These are phyloP conservation scores for Abrus precatorius DNA, from an alignment of 306 rosid species.

Conservation along the genomic window DNA sequence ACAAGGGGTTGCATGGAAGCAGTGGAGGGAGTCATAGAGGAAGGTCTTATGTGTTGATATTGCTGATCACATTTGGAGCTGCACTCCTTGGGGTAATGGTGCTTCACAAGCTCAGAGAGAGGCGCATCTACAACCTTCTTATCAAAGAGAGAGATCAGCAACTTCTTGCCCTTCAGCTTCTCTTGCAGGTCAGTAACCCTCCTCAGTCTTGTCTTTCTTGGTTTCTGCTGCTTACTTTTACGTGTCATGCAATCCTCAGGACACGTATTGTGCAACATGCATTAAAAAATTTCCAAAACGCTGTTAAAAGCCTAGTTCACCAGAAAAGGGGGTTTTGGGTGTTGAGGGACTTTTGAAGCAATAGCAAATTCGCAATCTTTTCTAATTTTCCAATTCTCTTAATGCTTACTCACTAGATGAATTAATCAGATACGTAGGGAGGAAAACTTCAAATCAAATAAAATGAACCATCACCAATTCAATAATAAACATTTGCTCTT, in stretches of 20 bases:
- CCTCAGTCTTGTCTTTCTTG: conserved; percentile 7
- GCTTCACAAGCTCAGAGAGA: conserved; percentile 84
- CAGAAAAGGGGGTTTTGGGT: not conserved
- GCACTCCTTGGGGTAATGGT: conserved; percentile 87
- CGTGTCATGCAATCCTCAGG: conserved; percentile 38
- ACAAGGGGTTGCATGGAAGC: conserved; percentile 58
- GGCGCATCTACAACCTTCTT: conserved; percentile 77
- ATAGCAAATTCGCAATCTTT: not conserved
- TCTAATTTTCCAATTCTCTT: not conserved
- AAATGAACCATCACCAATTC: not conserved
- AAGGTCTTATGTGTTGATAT: conserved; percentile 61
- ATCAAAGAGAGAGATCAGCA: conserved; percentile 69
- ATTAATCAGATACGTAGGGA: not conserved
- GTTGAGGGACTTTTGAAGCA: not conserved
- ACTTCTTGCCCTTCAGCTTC: conserved; percentile 70
- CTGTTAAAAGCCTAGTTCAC: not conserved
- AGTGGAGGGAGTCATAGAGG: conserved; percentile 59
- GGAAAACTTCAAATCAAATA: not conserved
- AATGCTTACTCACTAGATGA: not conserved
- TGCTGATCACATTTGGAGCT: conserved; percentile 77
- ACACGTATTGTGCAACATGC: conserved; percentile 52
- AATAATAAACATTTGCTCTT: not conserved
- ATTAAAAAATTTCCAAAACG: not conserved
- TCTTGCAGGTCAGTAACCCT: conserved; percentile 66
- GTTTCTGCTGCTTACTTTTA: conserved; percentile 39